Percentiles rank a stretch among this genome's conserved stretches.
Conservation (phyloP, 345 rosid species). For the Eucalyptus viminalis region DNA sequence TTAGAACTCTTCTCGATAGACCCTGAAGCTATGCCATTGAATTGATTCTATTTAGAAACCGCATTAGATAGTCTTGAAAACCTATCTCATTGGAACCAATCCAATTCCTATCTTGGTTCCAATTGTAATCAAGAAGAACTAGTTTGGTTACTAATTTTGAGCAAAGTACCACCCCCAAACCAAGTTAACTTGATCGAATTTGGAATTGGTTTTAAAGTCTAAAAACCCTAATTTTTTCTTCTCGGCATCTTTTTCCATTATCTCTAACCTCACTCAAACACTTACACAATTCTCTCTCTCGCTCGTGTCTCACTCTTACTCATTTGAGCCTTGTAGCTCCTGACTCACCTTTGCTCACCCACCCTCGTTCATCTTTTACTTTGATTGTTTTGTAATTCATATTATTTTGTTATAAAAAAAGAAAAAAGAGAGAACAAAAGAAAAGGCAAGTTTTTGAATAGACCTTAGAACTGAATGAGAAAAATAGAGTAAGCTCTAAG, state of each 20-base stretch:
- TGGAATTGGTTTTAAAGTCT: neutral
- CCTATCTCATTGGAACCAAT: neutral
- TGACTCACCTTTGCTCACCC: neutral
- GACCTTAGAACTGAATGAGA: fast-evolving
- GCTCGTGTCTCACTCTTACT: neutral
- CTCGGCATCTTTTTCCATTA: fast-evolving
- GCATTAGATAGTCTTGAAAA: fast-evolving
- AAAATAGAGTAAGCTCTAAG: too few species aligned
- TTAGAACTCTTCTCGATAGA: neutral
- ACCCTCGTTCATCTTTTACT: too few species aligned
- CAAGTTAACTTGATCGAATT: too few species aligned
- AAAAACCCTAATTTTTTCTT: too few species aligned
- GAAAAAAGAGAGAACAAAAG: too few species aligned
- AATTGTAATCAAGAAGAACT: too few species aligned
- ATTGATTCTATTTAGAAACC: too few species aligned
- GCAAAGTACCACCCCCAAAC: too few species aligned
- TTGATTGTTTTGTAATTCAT: neutral
- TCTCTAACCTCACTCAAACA: neutral
- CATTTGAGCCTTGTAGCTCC: fast-evolving
- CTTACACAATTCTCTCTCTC: neutral
- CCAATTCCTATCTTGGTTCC: neutral
- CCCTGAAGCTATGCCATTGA: neutral
- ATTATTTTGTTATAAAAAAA: too few species aligned
- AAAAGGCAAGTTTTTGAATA: too few species aligned
- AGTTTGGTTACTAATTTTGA: too few species aligned